These are phyloP conservation scores for Tricholoma saponaceum DNA, from an alignment of 768 basidiomycete species.

Conservation along the genomic window DNA sequence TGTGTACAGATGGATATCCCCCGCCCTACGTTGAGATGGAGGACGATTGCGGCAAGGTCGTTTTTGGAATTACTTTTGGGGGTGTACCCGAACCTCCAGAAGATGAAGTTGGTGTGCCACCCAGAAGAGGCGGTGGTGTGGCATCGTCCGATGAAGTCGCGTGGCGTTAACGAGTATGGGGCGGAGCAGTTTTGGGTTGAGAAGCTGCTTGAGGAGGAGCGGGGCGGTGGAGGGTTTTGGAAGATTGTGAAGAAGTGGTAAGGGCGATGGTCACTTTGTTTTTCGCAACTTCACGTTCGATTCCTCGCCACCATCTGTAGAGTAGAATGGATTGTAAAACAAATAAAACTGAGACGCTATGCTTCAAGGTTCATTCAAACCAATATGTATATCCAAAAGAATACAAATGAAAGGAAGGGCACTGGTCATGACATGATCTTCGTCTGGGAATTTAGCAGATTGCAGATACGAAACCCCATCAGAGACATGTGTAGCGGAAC, in stretches of 20 bases:
- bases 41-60: constrained; percentile 9
- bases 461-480: too few species aligned
- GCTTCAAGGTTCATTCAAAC: too few species aligned
- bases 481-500: too few species aligned
- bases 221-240: background rate
- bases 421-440: too few species aligned
- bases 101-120: constrained; percentile 13
- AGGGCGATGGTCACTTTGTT: too few species aligned
- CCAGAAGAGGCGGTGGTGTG: constrained; percentile 13
- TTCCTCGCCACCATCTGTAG: too few species aligned
- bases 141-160: constrained; percentile 4
- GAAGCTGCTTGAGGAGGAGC: constrained; percentile 12
- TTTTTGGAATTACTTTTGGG: constrained; percentile 9
- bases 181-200: constrained; percentile 11
- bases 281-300: too few species aligned
- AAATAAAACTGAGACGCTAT: too few species aligned
- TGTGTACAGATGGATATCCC: constrained; percentile 9
- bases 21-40: constrained; percentile 12
- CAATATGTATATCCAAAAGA: too few species aligned
- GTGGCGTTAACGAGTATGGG: constrained; percentile 1
- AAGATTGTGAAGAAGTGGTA: background rate
- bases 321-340: too few species aligned
- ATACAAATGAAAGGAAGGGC: too few species aligned
- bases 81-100: constrained; percentile 12
- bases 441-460: too few species aligned